Percentiles rank a stretch among this genome's conserved stretches.
These are phyloP conservation scores for Maudiozyma humilis DNA, from an alignment of 1,139 yeast genomes.

Conservation along the genomic window DNA sequence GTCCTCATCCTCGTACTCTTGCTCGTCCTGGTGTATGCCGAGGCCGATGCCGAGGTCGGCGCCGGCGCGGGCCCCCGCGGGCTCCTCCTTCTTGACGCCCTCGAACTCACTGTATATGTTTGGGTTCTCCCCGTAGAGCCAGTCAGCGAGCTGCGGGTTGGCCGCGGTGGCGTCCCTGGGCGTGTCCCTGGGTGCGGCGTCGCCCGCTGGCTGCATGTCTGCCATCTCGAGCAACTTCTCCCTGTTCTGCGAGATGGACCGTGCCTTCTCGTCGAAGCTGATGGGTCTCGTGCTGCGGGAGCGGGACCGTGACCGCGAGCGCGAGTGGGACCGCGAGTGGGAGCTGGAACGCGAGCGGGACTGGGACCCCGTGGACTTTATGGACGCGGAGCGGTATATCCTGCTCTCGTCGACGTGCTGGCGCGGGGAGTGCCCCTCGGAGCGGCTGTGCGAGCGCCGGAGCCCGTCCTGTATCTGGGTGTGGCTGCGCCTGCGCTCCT, in stretches of 20 bases:
- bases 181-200: neutral
- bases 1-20: neutral
- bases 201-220: conserved; percentile 11
- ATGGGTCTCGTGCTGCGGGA: conserved; percentile 5
- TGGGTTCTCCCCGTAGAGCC: too few species aligned
- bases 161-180: too few species aligned
- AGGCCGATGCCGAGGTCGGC: neutral
- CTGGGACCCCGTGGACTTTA: neutral
- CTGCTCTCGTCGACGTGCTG: conserved; percentile 1
- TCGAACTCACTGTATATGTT: too few species aligned
- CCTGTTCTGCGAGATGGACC: conserved; percentile 36
- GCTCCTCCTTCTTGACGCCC: too few species aligned
- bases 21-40: neutral
- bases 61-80: too few species aligned
- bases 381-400: neutral
- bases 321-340: neutral
- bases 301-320: neutral
- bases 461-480: neutral
- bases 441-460: too few species aligned
- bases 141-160: too few species aligned
- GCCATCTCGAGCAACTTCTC: conserved; percentile 62
- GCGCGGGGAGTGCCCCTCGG: conserved; percentile 6
- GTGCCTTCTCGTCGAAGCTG: conserved; percentile 30
- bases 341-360: neutral
- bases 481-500: conserved; percentile 16